phyloP scores from a whole-genome alignment of 352 stramenopile genomes.

The Hyphochytrium catenoides region DNA sequence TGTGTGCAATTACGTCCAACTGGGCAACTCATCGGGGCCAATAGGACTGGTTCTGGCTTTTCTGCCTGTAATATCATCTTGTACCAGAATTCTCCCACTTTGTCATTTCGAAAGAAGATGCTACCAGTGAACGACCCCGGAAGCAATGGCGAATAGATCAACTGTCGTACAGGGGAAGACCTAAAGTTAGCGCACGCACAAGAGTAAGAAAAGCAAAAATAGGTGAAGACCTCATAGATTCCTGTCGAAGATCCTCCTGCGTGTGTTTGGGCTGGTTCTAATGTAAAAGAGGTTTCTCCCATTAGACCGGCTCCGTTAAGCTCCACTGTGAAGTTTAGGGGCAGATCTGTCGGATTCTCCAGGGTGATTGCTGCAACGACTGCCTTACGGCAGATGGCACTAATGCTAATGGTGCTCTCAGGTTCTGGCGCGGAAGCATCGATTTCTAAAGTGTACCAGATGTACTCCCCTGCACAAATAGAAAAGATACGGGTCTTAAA shows the following conservation, averaged over 20 bases:
- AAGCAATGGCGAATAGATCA: constrained; percentile 68
- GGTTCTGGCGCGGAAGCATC: constrained; percentile 35
- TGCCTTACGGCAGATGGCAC: constrained; percentile 38
- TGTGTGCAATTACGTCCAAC: constrained; percentile 50
- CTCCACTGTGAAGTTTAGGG: constrained; percentile 57
- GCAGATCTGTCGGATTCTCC: constrained; percentile 53
- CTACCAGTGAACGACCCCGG: constrained; percentile 33
- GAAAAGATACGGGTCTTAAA: no score
- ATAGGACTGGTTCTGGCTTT: constrained; percentile 15
- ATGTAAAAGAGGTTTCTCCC: constrained; percentile 32
- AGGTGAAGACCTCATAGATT: no score
- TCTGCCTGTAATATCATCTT: constrained; percentile 41
- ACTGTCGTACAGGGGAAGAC: no score
- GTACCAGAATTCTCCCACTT: constrained; percentile 83
- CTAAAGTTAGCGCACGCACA: no score
- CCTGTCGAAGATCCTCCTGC: no score
- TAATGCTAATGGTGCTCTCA: constrained; percentile 57
- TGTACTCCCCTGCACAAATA: constrained; percentile 20
- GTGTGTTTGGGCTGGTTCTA: constrained; percentile 32
- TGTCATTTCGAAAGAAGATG: constrained; percentile 64
- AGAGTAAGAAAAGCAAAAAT: no score
- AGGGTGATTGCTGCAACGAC: constrained; percentile 69
- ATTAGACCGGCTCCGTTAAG: constrained; percentile 58
- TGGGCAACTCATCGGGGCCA: constrained; percentile 49
- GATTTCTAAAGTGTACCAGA: constrained; percentile 82